Evolutionary conservation across 208 protist species (phyloP), one percentile per base, ranked within the genome.

Genomic region (Histomonas meleagridis): DNA sequence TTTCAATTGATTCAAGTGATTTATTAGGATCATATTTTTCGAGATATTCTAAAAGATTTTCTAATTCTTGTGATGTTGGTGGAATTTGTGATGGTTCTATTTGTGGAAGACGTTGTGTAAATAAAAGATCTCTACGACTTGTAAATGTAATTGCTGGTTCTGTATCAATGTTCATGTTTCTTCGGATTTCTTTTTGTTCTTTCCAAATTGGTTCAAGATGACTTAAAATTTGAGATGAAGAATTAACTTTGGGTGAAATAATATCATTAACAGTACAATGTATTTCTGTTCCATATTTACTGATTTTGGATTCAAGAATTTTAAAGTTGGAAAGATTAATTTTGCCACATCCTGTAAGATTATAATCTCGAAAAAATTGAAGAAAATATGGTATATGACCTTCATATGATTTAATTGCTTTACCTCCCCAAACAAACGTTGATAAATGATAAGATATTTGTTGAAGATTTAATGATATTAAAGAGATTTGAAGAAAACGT

Each of bases 1-100:
- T 14, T 38, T 51, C 46, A 7, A 86, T 3, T n/a, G 51, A 38
- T 35, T 86, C 40, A 28, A 46, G 21, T 21, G 43, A 14, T 55
- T 86, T 55, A 46, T 86, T 46, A 18, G 76, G 76, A 38, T 86
- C 76, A 16, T 51, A 86, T 38, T 51, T 48, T 55, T 86, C 76
- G 18, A 86, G 43, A 35, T 55, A 86, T 26, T 55, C 38, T 7
- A 86, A 16, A 38, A 86, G 26, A 55, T 51, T 14, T 55, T 86
- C 76, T 1, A 86, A 16, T 55, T 86, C 76, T 86, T 86, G 46
- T 16, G 46, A 38, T 4, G 14, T 7, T 38, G 76, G 32, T 38
- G 46, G 46, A 55, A n/a, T 18, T 86, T 86, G 76, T 0, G 46
- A 35, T 53, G 23, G 76, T 55, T 32, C 55, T 38, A 86, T 32